Evolutionary conservation across 805 yeast species (phyloP).

Genomic region (Lipomyces oligophaga): DNA sequence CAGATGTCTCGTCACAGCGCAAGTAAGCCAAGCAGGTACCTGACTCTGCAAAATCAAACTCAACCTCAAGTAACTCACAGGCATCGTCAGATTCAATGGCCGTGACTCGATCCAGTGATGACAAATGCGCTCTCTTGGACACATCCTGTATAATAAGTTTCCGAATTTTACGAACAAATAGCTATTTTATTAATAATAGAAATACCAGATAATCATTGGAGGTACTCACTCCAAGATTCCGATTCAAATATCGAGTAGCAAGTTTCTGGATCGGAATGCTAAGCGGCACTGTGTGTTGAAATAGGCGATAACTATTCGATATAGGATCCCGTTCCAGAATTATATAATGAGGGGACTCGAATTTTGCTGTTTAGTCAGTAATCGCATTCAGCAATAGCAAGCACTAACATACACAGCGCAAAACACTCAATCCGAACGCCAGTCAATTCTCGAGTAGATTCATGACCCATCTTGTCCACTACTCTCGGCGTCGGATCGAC

Average conservation of each 20-base stretch:
- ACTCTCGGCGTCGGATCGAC: constrained; percentile 13
- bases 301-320: constrained; percentile 6
- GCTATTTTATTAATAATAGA: constrained; percentile 1
- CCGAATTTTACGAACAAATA: constrained; percentile 17
- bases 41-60: constrained; percentile 1
- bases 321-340: constrained; percentile 4
- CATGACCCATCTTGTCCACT: not conserved
- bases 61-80: constrained; percentile 19
- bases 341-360: constrained; percentile 23
- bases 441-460: constrained; percentile 2
- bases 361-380: constrained; percentile 5
- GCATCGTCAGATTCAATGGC: constrained; percentile 26
- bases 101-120: constrained; percentile 13
- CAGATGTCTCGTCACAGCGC: constrained; percentile 11
- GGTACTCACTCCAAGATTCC: constrained; percentile 11
- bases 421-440: constrained; percentile 28
- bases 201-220: not conserved
- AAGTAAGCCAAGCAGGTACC: constrained; percentile 7
- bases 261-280: constrained; percentile 17
- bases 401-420: constrained; percentile 10
- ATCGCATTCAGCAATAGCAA: no score
- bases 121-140: constrained; percentile 14
- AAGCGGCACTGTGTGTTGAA: constrained; percentile 24
- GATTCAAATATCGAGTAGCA: constrained; percentile 9
- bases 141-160: constrained; percentile 14